Evolutionary conservation across 305 asterid genomes (phyloP).

Genomic region (Fraxinus angustifolia): DNA sequence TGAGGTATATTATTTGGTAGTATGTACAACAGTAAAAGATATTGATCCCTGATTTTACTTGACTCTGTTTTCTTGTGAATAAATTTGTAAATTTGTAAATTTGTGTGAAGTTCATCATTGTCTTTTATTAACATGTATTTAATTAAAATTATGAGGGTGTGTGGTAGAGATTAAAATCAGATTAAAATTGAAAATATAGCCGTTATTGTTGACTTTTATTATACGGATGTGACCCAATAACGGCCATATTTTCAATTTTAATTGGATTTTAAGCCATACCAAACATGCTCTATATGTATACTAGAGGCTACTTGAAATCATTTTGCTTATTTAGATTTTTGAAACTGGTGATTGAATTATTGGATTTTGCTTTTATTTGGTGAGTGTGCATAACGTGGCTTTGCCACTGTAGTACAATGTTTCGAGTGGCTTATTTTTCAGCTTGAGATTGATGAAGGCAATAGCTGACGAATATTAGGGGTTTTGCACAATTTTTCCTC

Average conservation of each 20-base stretch:
- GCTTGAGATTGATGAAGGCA: not conserved
- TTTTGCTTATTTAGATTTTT: not conserved
- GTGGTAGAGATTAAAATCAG: too few relatives aligned
- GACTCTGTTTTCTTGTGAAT: not conserved
- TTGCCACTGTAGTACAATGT: not conserved
- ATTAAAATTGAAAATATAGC: too few relatives aligned
- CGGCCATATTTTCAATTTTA: too few relatives aligned
- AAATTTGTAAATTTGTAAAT: not conserved
- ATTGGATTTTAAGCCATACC: too few relatives aligned
- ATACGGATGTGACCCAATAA: too few relatives aligned
- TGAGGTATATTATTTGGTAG: not conserved
- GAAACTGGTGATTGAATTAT: not conserved
- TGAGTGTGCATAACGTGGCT: not conserved
- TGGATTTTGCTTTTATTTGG: not conserved
- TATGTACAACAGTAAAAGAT: not conserved
- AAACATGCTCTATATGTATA: too few relatives aligned
- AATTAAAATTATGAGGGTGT: not conserved
- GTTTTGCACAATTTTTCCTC: not conserved
- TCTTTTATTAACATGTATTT: not conserved
- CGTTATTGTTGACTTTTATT: too few relatives aligned
- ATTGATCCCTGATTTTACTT: not conserved
- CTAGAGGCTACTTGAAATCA: not conserved
- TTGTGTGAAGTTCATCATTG: not conserved
- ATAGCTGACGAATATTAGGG: not conserved
- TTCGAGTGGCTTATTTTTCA: not conserved